Evolutionary conservation across 2,329 filamentous ascomycete species (phyloP).

Genomic region (Rugonectria rugulosa): DNA sequence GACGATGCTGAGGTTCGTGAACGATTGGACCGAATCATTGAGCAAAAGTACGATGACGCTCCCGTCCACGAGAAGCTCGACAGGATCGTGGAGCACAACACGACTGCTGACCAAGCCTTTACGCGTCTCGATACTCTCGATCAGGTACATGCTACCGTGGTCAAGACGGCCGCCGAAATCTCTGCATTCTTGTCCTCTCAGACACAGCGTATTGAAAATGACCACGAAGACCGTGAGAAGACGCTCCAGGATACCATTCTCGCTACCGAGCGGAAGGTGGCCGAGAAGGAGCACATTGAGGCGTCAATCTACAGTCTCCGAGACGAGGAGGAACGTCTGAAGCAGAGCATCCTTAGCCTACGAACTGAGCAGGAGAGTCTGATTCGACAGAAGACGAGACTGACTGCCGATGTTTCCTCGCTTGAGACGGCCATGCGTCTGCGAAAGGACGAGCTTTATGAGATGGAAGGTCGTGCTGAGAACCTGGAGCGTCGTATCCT

Average conservation of each 20-base stretch:
- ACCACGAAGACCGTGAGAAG: slow-evolving; percentile 80
- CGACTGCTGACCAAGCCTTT: slow-evolving; percentile 73
- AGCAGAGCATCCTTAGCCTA: slow-evolving; percentile 64
- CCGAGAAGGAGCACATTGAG: slow-evolving; percentile 69
- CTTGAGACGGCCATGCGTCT: slow-evolving; percentile 90
- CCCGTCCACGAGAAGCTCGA: slow-evolving; percentile 53
- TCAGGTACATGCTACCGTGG: slow-evolving; percentile 87
- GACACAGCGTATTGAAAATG: slow-evolving; percentile 75
- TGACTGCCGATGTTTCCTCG: slow-evolving; percentile 86
- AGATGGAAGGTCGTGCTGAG: slow-evolving; percentile 91
- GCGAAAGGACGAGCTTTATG: slow-evolving; percentile 86
- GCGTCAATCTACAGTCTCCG: slow-evolving; percentile 59
- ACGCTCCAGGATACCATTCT: slow-evolving; percentile 81
- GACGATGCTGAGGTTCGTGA: slow-evolving; percentile 53
- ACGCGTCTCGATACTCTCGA: slow-evolving; percentile 83
- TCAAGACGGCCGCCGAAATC: slow-evolving; percentile 83
- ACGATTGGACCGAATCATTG: slow-evolving; percentile 57
- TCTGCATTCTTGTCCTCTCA: slow-evolving; percentile 82
- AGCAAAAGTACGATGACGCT: slow-evolving; percentile 66
- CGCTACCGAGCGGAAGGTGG: slow-evolving; percentile 78
- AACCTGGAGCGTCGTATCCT: slow-evolving; percentile 89
- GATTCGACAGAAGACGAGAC: slow-evolving; percentile 76
- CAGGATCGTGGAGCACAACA: slow-evolving; percentile 67
- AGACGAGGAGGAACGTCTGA: slow-evolving; percentile 62
- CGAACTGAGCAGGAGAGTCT: slow-evolving; percentile 78